Conservation (phyloP, 768 basidiomycete species). For the Pulveroboletus sp. region DNA sequence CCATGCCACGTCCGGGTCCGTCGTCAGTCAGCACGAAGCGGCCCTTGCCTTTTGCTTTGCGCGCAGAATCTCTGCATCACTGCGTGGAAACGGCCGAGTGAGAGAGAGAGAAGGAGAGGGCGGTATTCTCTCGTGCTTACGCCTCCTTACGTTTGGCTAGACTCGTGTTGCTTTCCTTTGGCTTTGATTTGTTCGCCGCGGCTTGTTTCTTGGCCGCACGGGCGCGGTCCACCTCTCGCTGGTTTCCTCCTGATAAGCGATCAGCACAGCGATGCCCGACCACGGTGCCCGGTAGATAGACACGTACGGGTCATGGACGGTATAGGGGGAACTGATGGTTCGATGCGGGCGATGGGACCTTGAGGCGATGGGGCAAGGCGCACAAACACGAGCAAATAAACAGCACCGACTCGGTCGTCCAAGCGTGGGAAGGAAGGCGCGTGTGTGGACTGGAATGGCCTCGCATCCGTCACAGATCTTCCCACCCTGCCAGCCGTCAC, state of each 20-base stretch:
- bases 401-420: too few relatives aligned
- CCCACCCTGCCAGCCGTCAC: slow-evolving; percentile 6
- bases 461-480: slow-evolving; percentile 5
- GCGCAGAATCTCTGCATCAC: slow-evolving; percentile 71
- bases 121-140: slow-evolving; percentile 42
- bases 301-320: slow-evolving; percentile 52
- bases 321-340: slow-evolving; percentile 1
- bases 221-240: slow-evolving; percentile 69
- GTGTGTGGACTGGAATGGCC: too few relatives aligned
- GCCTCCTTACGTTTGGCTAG: slow-evolving; percentile 71
- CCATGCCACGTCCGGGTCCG: not conserved
- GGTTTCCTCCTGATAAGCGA: slow-evolving; percentile 65
- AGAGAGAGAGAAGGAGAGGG: slow-evolving; percentile 17
- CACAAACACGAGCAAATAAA: slow-evolving; percentile 28
- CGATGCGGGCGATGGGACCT: slow-evolving; percentile 6
- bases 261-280: slow-evolving; percentile 2
- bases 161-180: slow-evolving; percentile 61
- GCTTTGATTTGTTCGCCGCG: slow-evolving; percentile 46
- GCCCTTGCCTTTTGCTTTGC: slow-evolving; percentile 71
- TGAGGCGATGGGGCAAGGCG: not conserved
- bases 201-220: slow-evolving; percentile 71
- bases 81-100: slow-evolving; percentile 32
- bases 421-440: too few relatives aligned
- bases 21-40: slow-evolving; percentile 5
- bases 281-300: not conserved